Conservation (phyloP, 2,329 filamentous ascomycete genomes). For the Fusarium sp. region DNA sequence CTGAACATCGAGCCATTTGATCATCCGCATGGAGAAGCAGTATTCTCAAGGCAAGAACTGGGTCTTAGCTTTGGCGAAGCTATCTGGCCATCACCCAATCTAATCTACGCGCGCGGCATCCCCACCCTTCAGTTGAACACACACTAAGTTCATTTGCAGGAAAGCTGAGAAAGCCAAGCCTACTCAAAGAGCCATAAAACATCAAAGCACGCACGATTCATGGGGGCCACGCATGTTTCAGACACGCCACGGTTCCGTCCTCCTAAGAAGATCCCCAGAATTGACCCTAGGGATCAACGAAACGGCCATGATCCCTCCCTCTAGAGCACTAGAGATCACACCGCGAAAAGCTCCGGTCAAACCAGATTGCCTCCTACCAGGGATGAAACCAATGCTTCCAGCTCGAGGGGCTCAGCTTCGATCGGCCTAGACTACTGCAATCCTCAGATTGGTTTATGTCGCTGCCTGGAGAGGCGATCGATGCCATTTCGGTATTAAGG, state of each 20-base stretch:
- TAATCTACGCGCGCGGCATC: conserved; percentile 38
- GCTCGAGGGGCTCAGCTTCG: conserved; percentile 18
- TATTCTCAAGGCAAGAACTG: not conserved
- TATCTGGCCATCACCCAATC: not conserved
- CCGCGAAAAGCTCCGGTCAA: conserved; percentile 21
- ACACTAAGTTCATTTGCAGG: conserved; percentile 5
- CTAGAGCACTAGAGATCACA: not conserved
- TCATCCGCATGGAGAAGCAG: not conserved
- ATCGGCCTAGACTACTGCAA: conserved; percentile 18
- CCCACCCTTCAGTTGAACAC: conserved; percentile 19
- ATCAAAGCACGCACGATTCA: conserved; percentile 7
- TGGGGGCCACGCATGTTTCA: conserved; percentile 32
- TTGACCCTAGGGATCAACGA: conserved; percentile 26
- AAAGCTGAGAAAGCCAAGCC: conserved; percentile 21
- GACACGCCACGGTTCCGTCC: conserved; percentile 22
- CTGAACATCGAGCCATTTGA: not conserved
- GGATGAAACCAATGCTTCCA: not conserved
- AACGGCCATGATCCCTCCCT: conserved; percentile 20
- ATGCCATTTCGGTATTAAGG: conserved; percentile 29
- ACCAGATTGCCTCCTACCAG: not conserved
- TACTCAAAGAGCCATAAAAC: conserved; percentile 10
- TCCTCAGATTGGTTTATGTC: conserved; percentile 29
- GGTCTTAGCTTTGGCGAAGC: not conserved
- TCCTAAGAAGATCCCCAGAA: conserved; percentile 6
- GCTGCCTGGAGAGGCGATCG: conserved; percentile 33